Evolutionary conservation across 768 basidiomycete genomes (phyloP).

Genomic region (Auricularia sp.): DNA sequence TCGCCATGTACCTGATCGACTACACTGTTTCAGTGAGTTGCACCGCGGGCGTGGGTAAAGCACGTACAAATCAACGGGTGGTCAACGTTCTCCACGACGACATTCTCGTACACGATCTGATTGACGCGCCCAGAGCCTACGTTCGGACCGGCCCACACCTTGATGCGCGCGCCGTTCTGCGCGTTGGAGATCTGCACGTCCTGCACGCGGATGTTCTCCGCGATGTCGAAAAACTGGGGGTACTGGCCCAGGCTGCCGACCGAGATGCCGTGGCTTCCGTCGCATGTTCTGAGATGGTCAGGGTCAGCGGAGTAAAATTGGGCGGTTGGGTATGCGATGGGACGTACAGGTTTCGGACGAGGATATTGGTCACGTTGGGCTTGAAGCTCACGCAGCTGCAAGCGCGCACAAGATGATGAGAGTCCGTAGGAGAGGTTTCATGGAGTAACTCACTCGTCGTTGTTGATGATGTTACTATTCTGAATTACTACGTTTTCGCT

Average conservation of each 20-base stretch:
- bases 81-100: constrained; percentile 43
- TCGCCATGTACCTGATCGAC: constrained; percentile 26
- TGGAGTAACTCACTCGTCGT: constrained; percentile 26
- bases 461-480: constrained; percentile 30
- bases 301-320: neutral
- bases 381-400: constrained; percentile 41
- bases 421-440: neutral
- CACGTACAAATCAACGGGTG: constrained; percentile 35
- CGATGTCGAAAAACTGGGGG: constrained; percentile 33
- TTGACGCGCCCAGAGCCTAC: constrained; percentile 19
- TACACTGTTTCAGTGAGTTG: neutral
- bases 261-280: constrained; percentile 38
- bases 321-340: constrained; percentile 34
- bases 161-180: constrained; percentile 58
- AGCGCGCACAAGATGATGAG: neutral
- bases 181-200: constrained; percentile 53
- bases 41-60: neutral
- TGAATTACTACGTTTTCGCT: constrained; percentile 23
- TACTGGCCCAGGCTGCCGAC: constrained; percentile 51
- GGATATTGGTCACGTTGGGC: constrained; percentile 45
- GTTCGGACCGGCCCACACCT: constrained; percentile 45
- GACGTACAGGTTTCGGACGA: constrained; percentile 37
- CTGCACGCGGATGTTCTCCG: constrained; percentile 48
- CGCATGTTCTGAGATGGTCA: neutral
- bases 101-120: constrained; percentile 45